Base-by-base conservation (phyloP, 148 eudicot genomes). In the Diospyros kaki region DNA sequence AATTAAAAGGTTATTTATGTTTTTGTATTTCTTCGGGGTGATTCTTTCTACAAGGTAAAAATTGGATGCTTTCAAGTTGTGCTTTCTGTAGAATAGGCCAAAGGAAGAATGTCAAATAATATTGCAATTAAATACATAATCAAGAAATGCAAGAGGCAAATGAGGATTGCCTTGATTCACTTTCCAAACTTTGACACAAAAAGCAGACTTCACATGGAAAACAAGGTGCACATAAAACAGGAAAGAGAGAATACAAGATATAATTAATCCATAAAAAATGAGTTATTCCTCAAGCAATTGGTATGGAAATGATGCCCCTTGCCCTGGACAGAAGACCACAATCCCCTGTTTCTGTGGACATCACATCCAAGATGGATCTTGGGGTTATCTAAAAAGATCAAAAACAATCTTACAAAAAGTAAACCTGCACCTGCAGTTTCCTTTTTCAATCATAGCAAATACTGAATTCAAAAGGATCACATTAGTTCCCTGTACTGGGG, bases 231-330 rank as follows among this genome's bases (percentile, higher is more conserved):
- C 45, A 45, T 28, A 28, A 28, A 28, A 28, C 28, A 28, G 8
- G 18, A 18, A 15, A 28, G 7, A 45, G 8, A 28, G 18, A 44
- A 3, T 45, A 15, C n/a, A 45, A 44, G 6, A 7, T 7, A 1
- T n/a, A 66, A 15, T 45, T 66, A 66, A 6, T 66, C 6, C n/a
- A 12, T 28, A 43, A 18, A 43, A 66, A 66, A 14, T 13, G 51
- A 65, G 52, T 45, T 14, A 48, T 45, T 52, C n/a, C 40, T 28
- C 40, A 46, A 17, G 70, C 45, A 53, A 44, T 38, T 18, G 69
- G 54, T 39, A 66, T 66, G 69, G 39, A 66, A 66, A 66, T 66
- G 69, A 66, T 44, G n/a, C 1, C 50, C 18, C 55, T 41, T 45
- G 5, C 39, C 9, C 41, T 17, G 55, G 39, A 17, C 17, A 38